phyloP scores from a whole-genome alignment of 805 yeast genomes.

The Middelhovenomyces tepae region DNA sequence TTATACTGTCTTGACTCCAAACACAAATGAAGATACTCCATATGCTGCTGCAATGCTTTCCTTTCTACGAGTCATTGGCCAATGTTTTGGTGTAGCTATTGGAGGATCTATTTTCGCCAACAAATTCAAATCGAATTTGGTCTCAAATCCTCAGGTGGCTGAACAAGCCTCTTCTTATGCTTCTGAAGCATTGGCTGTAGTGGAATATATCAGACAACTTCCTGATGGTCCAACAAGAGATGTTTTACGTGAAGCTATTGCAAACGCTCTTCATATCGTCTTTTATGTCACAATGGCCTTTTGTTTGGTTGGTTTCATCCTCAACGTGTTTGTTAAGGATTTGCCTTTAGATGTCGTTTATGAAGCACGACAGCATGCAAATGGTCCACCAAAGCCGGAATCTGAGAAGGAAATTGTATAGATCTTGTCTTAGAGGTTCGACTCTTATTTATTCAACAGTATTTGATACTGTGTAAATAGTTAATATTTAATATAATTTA shows the following conservation, averaged over 20 bases:
- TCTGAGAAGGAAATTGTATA: too few relatives aligned
- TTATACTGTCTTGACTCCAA: conserved; percentile 23
- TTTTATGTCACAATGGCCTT: conserved; percentile 16
- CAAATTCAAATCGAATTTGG: conserved; percentile 4
- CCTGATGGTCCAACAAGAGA: conserved; percentile 10
- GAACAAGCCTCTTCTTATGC: conserved; percentile 7
- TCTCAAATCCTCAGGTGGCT: conserved; percentile 6
- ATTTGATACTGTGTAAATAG: too few relatives aligned
- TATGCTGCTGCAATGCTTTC: conserved; percentile 25
- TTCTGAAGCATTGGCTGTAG: conserved; percentile 15
- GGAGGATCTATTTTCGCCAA: conserved; percentile 26
- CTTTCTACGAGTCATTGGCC: conserved; percentile 24
- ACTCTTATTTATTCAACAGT: too few relatives aligned
- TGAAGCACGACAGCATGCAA: conserved; percentile 19
- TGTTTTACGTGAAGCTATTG: conserved; percentile 12
- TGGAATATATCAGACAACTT: conserved; percentile 15
- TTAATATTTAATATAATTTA: too few relatives aligned
- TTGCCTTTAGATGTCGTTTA: conserved; percentile 19
- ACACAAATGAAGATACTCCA: conserved; percentile 21
- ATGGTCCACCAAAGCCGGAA: too few relatives aligned
- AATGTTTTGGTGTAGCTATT: conserved; percentile 25
- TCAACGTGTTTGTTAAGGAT: conserved; percentile 19
- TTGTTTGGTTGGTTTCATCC: conserved; percentile 16
- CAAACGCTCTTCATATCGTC: conserved; percentile 15
- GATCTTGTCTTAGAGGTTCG: too few relatives aligned